Conservation (phyloP, 495 filamentous ascomycete species). For the Pyrenula massariospora region DNA sequence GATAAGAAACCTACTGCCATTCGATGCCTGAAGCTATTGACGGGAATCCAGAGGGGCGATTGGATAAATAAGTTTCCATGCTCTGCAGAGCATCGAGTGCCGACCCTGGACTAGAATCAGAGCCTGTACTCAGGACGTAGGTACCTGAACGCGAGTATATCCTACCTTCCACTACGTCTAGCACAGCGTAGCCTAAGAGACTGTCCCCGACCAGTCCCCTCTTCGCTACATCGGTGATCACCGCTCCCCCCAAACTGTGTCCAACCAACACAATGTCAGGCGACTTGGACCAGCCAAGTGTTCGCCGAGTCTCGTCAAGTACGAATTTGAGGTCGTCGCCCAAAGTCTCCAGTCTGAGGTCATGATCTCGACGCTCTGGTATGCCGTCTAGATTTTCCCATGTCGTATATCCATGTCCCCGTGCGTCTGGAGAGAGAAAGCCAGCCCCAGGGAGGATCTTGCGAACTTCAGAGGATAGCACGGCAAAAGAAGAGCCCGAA, state of each 20-base stretch:
- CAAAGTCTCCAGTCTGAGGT: conserved; percentile 59
- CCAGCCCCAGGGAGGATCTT: conserved; percentile 71
- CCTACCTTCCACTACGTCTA: conserved; percentile 86
- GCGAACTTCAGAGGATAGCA: conserved; percentile 64
- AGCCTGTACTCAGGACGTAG: neutral
- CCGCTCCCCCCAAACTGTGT: conserved; percentile 93
- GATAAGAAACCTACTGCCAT: conserved; percentile 59
- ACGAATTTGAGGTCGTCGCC: conserved; percentile 61
- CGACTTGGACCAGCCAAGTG: conserved; percentile 58
- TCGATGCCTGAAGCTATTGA: conserved; percentile 70
- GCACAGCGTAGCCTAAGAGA: conserved; percentile 75
- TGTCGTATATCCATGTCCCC: conserved; percentile 72
- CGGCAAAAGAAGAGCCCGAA: conserved; percentile 76
- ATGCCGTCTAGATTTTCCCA: conserved; percentile 18
- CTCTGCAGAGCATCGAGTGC: conserved; percentile 87
- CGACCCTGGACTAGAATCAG: conserved; percentile 27
- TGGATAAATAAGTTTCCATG: conserved; percentile 86
- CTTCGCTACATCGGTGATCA: conserved; percentile 75
- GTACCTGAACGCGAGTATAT: neutral
- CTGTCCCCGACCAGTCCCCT: conserved; percentile 49
- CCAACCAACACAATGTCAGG: conserved; percentile 77
- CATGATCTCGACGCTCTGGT: conserved; percentile 25
- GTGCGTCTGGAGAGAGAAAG: conserved; percentile 71
- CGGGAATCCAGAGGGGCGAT: conserved; percentile 67
- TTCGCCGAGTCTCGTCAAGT: conserved; percentile 46